Percentiles rank a stretch among this genome's conserved stretches.
phyloP scores from a whole-genome alignment of 2,329 filamentous ascomycete genomes.

The Leptographium lundbergii region DNA sequence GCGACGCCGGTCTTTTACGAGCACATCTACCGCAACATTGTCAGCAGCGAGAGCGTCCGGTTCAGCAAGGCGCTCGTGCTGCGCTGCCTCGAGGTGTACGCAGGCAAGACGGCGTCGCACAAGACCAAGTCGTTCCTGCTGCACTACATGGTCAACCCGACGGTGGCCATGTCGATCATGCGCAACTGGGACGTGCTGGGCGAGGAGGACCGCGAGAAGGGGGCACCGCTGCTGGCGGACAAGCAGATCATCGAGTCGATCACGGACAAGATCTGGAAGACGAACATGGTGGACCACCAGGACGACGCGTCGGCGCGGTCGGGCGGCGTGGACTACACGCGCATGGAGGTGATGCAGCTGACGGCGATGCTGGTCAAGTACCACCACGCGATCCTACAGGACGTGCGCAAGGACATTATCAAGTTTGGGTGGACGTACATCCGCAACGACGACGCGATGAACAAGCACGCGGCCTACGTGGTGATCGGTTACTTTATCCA shows the following conservation, averaged over 20 bases:
- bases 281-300: slow-evolving; percentile 72
- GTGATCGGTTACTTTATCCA: slow-evolving; percentile 97
- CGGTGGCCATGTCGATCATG: slow-evolving; percentile 93
- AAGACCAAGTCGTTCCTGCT: slow-evolving; percentile 89
- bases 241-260: slow-evolving; percentile 78
- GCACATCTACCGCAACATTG: slow-evolving; percentile 76
- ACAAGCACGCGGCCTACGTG: slow-evolving; percentile 96
- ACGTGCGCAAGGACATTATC: slow-evolving; percentile 93
- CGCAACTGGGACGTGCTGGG: slow-evolving; percentile 56
- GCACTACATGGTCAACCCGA: slow-evolving; percentile 86
- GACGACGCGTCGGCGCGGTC: slow-evolving; percentile 57
- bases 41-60: slow-evolving; percentile 71
- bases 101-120: slow-evolving; percentile 64
- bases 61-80: slow-evolving; percentile 75
- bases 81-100: slow-evolving; percentile 79
- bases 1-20: slow-evolving; percentile 60
- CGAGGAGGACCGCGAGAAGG: slow-evolving; percentile 25
- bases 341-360: slow-evolving; percentile 90
- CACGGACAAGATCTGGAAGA: slow-evolving; percentile 87
- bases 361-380: slow-evolving; percentile 95
- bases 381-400: slow-evolving; percentile 74
- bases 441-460: slow-evolving; percentile 94
- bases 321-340: slow-evolving; percentile 85
- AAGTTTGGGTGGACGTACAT: slow-evolving; percentile 99
- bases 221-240: slow-evolving; percentile 65